Conservation (phyloP, 495 filamentous ascomycete species). For the Schizothecium vesticola region DNA sequence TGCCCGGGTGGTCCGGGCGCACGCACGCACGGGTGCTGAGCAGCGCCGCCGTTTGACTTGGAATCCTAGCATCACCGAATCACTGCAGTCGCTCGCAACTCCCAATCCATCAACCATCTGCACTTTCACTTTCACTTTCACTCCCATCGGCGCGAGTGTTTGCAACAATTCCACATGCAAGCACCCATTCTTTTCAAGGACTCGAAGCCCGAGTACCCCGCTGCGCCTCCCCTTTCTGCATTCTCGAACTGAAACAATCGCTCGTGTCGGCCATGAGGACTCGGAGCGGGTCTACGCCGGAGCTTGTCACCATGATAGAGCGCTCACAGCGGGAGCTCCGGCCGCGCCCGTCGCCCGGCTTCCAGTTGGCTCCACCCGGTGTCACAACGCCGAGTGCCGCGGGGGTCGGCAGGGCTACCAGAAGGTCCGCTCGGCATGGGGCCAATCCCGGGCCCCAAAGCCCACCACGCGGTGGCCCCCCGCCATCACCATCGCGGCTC, state of each 20-base stretch:
- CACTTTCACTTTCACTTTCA: neutral
- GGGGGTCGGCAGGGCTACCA: slow-evolving; percentile 17
- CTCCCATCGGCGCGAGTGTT: neutral
- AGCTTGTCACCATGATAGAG: neutral
- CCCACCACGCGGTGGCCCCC: neutral
- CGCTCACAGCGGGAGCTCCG: slow-evolving; percentile 13
- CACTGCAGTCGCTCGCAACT: neutral
- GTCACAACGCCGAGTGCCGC: slow-evolving; percentile 10
- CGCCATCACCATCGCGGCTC: neutral
- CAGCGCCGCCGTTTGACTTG: neutral
- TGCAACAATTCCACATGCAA: neutral
- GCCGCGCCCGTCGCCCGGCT: slow-evolving; percentile 21
- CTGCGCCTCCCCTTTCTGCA: slow-evolving; percentile 1
- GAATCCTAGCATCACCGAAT: neutral
- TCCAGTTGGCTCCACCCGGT: slow-evolving; percentile 16
- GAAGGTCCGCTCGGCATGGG: slow-evolving; percentile 12
- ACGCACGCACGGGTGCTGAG: neutral
- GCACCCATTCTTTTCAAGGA: neutral
- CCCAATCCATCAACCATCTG: neutral
- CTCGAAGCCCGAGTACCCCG: neutral
- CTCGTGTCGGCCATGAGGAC: slow-evolving; percentile 3
- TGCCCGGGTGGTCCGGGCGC: neutral
- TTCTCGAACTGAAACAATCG: neutral
- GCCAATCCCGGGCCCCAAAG: slow-evolving; percentile 5
- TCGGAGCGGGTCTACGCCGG: slow-evolving; percentile 4